Evolutionary conservation across 2,329 filamentous ascomycete genomes (phyloP).

Genomic region (Nakataea oryzae): DNA sequence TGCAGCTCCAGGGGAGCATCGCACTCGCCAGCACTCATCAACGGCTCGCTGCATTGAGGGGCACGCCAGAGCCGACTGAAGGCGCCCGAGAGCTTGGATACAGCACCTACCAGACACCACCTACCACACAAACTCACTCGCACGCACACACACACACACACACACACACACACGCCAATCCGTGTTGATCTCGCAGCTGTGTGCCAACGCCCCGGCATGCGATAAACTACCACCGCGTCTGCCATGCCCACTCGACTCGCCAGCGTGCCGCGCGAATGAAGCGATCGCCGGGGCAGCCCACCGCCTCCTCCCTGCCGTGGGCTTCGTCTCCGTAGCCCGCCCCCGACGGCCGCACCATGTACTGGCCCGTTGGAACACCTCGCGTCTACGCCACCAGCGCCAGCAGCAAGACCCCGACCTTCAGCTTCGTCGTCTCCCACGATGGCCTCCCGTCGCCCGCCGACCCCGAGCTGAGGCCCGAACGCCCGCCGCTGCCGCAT

Average conservation of each 20-base stretch:
- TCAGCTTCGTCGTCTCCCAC: slow-evolving; percentile 43
- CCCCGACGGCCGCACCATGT: slow-evolving; percentile 45
- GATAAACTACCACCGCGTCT: background rate
- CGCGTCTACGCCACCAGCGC: slow-evolving; percentile 72
- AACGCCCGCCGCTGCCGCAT: slow-evolving; percentile 11
- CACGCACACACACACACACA: too few species aligned
- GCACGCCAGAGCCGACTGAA: too few species aligned
- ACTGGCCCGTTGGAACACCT: slow-evolving; percentile 82
- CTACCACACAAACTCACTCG: too few species aligned
- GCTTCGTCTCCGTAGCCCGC: slow-evolving; percentile 12
- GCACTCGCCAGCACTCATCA: background rate
- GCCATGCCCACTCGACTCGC: slow-evolving; percentile 3
- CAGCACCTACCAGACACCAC: too few species aligned
- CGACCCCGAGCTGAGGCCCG: slow-evolving; percentile 14
- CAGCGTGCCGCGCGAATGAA: slow-evolving; percentile 14
- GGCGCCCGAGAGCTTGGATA: too few species aligned
- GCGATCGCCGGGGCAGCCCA: background rate
- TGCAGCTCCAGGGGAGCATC: background rate
- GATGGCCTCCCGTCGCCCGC: slow-evolving; percentile 41
- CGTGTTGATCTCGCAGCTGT: too few species aligned
- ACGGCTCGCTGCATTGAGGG: too few species aligned
- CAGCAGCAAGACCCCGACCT: slow-evolving; percentile 45
- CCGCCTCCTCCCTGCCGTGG: background rate
- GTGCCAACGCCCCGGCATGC: background rate
- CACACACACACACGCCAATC: too few species aligned